These are phyloP conservation scores for Diaporthe sp. DNA, from an alignment of 2,329 filamentous ascomycete genomes.

Conservation along the genomic window DNA sequence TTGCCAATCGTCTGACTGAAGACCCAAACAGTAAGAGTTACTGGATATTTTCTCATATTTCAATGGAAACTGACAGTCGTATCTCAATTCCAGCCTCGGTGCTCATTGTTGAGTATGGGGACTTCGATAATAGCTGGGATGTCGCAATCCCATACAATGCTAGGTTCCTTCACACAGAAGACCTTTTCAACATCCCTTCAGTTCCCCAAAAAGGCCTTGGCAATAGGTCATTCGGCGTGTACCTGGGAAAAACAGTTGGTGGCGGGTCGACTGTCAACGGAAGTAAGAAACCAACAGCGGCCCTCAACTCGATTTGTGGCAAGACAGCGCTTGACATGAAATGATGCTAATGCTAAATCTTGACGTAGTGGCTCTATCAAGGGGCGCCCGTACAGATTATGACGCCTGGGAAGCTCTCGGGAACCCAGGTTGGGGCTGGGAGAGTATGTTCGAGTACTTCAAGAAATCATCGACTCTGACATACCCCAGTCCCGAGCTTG, in stretches of 20 bases:
- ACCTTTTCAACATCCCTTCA: conserved; percentile 39
- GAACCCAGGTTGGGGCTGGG: conserved; percentile 47
- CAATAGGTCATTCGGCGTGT: conserved; percentile 43
- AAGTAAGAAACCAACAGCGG: conserved; percentile 49
- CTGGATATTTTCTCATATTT: too few species aligned
- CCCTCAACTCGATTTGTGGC: conserved; percentile 32
- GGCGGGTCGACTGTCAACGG: conserved; percentile 56
- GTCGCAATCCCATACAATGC: conserved; percentile 19
- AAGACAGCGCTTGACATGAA: background rate
- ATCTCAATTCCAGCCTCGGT: conserved; percentile 27
- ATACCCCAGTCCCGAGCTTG: conserved; percentile 11
- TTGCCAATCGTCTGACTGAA: conserved; percentile 50
- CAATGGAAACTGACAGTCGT: background rate
- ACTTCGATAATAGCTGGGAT: conserved; percentile 36
- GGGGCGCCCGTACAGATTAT: conserved; percentile 44
- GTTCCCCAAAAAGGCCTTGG: conserved; percentile 47
- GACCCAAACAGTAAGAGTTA: conserved; percentile 34
- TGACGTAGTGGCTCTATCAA: conserved; percentile 10
- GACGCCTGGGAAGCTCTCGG: conserved; percentile 53
- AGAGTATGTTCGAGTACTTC: conserved; percentile 50
- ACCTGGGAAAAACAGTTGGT: conserved; percentile 49
- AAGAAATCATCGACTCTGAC: conserved; percentile 44
- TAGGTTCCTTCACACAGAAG: conserved; percentile 3
- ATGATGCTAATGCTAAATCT: background rate
- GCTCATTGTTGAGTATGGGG: conserved; percentile 44